A percentile compares a stretch with the other conserved stretches of the same genome.
Evolutionary conservation across 345 rosid species (phyloP).

Genomic region (Aquilaria sinensis): DNA sequence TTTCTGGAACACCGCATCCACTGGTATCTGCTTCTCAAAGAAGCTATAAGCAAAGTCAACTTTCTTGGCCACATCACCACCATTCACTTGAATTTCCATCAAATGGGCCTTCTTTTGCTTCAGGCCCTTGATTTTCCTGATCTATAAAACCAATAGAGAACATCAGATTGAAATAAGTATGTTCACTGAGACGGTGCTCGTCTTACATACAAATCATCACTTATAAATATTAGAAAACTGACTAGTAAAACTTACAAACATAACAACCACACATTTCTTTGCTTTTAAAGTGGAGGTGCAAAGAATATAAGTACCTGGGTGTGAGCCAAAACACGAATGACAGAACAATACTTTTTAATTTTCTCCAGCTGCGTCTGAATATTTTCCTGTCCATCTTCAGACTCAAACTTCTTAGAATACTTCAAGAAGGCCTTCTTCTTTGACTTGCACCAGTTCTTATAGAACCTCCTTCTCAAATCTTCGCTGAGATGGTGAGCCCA

Average conservation of each 20-base stretch:
- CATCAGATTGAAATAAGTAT: neutral
- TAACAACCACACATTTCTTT: neutral
- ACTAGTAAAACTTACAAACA: neutral
- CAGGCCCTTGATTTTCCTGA: constrained; percentile 79
- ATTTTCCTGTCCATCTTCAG: constrained; percentile 71
- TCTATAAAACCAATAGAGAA: constrained; percentile 21
- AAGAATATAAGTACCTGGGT: constrained; percentile 40
- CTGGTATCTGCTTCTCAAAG: constrained; percentile 81
- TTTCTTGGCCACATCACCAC: constrained; percentile 68
- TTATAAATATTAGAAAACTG: neutral
- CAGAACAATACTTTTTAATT: constrained; percentile 75
- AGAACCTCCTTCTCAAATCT: constrained; percentile 80
- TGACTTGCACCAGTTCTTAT: constrained; percentile 86
- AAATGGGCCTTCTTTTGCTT: constrained; percentile 95
- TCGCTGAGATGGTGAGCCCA: constrained; percentile 94
- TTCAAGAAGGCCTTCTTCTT: constrained; percentile 87
- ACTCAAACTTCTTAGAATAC: constrained; percentile 54
- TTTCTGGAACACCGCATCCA: constrained; percentile 80
- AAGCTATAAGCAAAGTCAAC: constrained; percentile 75
- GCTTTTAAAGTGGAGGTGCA: neutral
- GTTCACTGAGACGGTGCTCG: too few species aligned
- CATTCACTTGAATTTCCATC: constrained; percentile 93
- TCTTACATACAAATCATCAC: neutral
- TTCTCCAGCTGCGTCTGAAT: constrained; percentile 66
- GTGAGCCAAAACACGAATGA: constrained; percentile 83